These are phyloP conservation scores for Veloporphyrellus conicus DNA, from an alignment of 1,284 basidiomycete species.

Conservation along the genomic window DNA sequence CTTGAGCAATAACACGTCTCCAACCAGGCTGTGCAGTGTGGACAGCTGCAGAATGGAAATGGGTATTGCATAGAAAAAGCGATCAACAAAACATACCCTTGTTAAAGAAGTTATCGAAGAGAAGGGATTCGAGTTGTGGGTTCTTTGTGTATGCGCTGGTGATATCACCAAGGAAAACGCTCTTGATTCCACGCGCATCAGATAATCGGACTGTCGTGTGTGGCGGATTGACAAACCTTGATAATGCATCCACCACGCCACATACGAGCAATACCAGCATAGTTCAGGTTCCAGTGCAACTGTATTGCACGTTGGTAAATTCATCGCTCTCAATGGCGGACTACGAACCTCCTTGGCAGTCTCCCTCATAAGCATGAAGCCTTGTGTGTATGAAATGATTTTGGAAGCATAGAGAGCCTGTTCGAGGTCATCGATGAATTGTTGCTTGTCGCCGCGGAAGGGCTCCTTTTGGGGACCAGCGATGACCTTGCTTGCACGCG, in stretches of 20 bases:
- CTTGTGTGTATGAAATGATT: conserved; percentile 99
- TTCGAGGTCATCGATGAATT: conserved; percentile 98
- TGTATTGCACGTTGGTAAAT: conserved; percentile 28
- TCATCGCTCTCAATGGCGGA: background rate
- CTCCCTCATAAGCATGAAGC: conserved; percentile 99
- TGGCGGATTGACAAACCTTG: conserved; percentile 49
- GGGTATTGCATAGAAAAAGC: conserved; percentile 1
- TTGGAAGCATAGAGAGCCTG: conserved; percentile 99
- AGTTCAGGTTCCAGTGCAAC: conserved; percentile 83
- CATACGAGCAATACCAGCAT: conserved; percentile 97
- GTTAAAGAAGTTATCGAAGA: conserved; percentile 98
- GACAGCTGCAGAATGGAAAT: conserved; percentile 52
- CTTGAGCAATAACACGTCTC: conserved; percentile 96
- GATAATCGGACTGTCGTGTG: background rate
- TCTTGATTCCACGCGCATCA: conserved; percentile 38
- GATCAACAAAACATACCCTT: conserved; percentile 52
- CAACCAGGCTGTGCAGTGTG: conserved; percentile 96
- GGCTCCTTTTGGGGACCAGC: conserved; percentile 85
- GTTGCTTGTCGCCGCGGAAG: conserved; percentile 97
- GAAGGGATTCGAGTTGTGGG: conserved; percentile 82
- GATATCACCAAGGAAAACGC: conserved; percentile 93
- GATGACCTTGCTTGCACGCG: conserved; percentile 87
- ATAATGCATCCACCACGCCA: conserved; percentile 99
- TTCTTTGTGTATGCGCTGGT: conserved; percentile 90
- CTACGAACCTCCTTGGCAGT: conserved; percentile 85